These are phyloP conservation scores for Heterobasidion annosum DNA, from an alignment of 1,284 basidiomycete species.

Conservation along the genomic window DNA sequence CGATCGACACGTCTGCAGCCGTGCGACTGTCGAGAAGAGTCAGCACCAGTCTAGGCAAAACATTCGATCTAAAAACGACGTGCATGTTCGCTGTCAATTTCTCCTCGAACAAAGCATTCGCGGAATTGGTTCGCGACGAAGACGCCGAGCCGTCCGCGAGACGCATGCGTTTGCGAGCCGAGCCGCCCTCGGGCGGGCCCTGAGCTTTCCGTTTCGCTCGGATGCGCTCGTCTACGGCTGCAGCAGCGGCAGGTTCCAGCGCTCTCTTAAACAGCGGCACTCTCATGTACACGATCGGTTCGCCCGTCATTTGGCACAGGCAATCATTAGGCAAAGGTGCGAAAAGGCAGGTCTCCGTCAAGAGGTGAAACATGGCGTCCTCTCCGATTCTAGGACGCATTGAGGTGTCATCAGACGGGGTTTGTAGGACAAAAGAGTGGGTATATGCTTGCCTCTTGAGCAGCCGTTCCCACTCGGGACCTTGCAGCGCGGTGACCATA, in stretches of 20 bases:
- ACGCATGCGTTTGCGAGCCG: neutral
- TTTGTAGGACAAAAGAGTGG: neutral
- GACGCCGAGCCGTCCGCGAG: neutral
- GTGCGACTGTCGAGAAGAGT: slow-evolving; percentile 24
- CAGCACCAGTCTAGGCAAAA: neutral
- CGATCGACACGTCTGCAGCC: slow-evolving; percentile 46
- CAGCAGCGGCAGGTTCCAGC: too few species aligned
- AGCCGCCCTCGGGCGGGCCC: slow-evolving; percentile 8
- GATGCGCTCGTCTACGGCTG: neutral
- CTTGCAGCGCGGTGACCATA: slow-evolving; percentile 55
- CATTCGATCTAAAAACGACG: neutral
- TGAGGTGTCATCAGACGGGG: neutral
- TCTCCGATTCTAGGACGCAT: slow-evolving; percentile 49
- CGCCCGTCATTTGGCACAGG: slow-evolving; percentile 71
- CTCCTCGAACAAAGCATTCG: neutral
- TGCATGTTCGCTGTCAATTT: neutral
- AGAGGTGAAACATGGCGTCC: slow-evolving; percentile 63
- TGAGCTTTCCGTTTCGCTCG: slow-evolving; percentile 6
- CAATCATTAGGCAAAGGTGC: slow-evolving; percentile 70
- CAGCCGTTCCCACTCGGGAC: slow-evolving; percentile 58
- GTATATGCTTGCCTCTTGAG: slow-evolving; percentile 40
- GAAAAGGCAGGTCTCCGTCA: slow-evolving; percentile 68
- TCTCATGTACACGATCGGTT: slow-evolving; percentile 44
- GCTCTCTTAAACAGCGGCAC: slow-evolving; percentile 16
- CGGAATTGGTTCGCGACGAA: neutral